A percentile compares a stretch with the other conserved stretches of the same genome.
These are phyloP conservation scores for Mariannaea sp. DNA, from an alignment of 2,329 filamentous ascomycete genomes.

Conservation along the genomic window DNA sequence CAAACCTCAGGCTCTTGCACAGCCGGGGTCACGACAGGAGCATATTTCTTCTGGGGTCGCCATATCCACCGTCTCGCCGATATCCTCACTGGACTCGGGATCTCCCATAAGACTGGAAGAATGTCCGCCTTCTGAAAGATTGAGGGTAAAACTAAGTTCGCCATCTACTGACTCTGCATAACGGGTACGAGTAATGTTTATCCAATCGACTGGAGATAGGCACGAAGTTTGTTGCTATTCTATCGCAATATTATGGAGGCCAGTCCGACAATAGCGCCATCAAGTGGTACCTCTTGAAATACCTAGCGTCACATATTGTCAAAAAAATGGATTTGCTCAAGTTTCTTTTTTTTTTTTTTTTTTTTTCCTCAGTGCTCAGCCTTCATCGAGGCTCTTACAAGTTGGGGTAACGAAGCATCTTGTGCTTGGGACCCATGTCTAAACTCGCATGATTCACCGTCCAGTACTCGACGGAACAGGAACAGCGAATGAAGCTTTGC, in stretches of 20 bases:
- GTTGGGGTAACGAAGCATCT: background rate
- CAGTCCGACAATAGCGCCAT: too few species aligned
- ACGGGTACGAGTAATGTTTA: background rate
- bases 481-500: too few species aligned
- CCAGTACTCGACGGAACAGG: background rate
- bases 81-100: constrained; percentile 6
- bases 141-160: constrained; percentile 12
- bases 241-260: too few species aligned
- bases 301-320: too few species aligned
- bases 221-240: background rate
- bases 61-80: background rate
- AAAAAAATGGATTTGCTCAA: background rate
- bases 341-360: background rate
- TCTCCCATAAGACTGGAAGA: background rate
- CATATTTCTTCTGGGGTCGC: background rate
- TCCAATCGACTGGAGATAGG: background rate
- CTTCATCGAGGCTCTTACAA: background rate
- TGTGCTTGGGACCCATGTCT: background rate
- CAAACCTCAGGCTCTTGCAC: constrained; percentile 15
- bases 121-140: constrained; percentile 19
- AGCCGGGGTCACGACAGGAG: constrained; percentile 5
- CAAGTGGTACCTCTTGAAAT: too few species aligned
- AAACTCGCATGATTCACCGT: background rate
- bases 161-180: background rate
- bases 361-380: background rate